phyloP scores from a whole-genome alignment of 1,139 yeast species.

The Blastobotrys indianensis region DNA sequence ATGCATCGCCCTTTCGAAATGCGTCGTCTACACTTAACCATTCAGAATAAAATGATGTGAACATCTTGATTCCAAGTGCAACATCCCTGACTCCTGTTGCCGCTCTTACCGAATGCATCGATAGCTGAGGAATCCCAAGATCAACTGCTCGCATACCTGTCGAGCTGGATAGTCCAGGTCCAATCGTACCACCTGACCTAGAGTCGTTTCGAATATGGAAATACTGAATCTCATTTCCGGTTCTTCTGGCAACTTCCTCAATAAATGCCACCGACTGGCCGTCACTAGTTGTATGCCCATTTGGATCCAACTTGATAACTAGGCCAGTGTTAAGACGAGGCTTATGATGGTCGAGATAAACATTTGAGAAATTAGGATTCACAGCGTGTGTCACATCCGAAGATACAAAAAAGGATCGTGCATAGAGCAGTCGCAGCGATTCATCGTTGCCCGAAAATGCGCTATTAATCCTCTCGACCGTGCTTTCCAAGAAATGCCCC shows the following conservation, averaged over 20 bases:
- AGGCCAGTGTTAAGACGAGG: constrained; percentile 72
- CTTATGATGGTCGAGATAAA: constrained; percentile 57
- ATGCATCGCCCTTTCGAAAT: constrained; percentile 11
- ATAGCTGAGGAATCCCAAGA: constrained; percentile 68
- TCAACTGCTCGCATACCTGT: constrained; percentile 77
- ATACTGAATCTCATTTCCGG: constrained; percentile 53
- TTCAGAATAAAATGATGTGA: constrained; percentile 52
- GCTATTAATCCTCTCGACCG: constrained; percentile 58
- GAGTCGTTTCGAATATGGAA: constrained; percentile 56
- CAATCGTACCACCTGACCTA: constrained; percentile 76
- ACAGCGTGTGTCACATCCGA: constrained; percentile 94
- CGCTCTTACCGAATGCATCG: constrained; percentile 81
- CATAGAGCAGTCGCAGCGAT: constrained; percentile 27
- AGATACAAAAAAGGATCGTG: constrained; percentile 75
- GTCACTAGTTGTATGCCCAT: constrained; percentile 69
- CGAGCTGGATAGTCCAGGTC: constrained; percentile 55
- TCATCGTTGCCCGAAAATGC: constrained; percentile 45
- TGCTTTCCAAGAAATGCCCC: constrained; percentile 76
- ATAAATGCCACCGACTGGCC: constrained; percentile 54
- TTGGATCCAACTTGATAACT: constrained; percentile 58
- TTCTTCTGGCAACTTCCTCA: constrained; percentile 49
- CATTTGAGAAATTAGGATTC: constrained; percentile 72
- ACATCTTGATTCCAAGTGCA: constrained; percentile 61
- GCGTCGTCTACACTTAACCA: constrained; percentile 40
- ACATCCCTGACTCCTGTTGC: constrained; percentile 66